Conservation (phyloP, 2,329 filamentous ascomycete genomes). For the Calonectria ilicicola region DNA sequence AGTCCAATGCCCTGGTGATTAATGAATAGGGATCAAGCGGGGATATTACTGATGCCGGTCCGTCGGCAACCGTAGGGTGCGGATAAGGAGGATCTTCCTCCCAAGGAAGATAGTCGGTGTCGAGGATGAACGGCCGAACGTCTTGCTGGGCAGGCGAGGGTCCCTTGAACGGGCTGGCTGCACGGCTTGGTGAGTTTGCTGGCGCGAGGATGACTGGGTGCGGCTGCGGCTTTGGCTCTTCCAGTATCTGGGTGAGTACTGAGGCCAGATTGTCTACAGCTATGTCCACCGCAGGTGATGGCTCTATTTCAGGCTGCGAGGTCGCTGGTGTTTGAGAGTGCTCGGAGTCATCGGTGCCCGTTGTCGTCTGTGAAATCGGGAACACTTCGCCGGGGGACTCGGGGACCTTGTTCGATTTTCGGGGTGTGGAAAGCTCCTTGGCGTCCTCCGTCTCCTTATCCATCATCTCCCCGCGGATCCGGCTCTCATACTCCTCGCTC, state of each 20-base stretch:
- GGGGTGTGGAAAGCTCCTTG: constrained; percentile 17
- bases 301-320: constrained; percentile 34
- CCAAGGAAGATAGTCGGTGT: constrained; percentile 72
- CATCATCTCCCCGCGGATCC: constrained; percentile 57
- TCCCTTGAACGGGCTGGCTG: constrained; percentile 43
- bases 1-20: constrained; percentile 65
- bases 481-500: constrained; percentile 57
- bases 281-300: constrained; percentile 22
- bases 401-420: constrained; percentile 9
- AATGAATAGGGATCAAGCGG: constrained; percentile 69
- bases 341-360: constrained; percentile 48
- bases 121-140: constrained; percentile 58
- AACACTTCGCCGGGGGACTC: constrained; percentile 55
- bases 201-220: constrained; percentile 30
- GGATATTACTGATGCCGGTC: constrained; percentile 31
- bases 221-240: constrained; percentile 3
- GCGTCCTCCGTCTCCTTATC: constrained; percentile 21
- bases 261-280: constrained; percentile 25
- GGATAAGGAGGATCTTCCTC: constrained; percentile 67
- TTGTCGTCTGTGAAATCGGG: constrained; percentile 61
- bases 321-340: constrained; percentile 47
- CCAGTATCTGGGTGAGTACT: neutral
- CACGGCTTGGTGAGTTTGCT: constrained; percentile 28
- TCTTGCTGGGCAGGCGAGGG: constrained; percentile 50
- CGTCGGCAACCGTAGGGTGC: constrained; percentile 48